Evolutionary conservation across 2,329 filamentous ascomycete genomes (phyloP).

Genomic region (Calonectria pauciramosa): DNA sequence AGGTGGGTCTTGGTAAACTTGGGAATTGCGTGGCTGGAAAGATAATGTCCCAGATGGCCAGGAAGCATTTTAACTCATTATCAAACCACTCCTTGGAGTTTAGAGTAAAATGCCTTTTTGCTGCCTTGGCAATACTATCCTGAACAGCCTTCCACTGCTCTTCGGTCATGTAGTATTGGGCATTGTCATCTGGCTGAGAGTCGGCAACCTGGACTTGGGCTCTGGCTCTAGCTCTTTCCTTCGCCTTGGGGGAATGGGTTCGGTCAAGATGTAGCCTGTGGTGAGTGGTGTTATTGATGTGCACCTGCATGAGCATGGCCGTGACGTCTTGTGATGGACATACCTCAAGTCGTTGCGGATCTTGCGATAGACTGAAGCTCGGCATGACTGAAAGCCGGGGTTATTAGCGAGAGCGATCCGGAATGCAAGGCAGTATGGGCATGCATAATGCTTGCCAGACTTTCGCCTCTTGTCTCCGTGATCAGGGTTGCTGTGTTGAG

Average conservation of each 20-base stretch:
- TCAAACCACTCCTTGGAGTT: not conserved
- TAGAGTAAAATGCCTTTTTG: not conserved
- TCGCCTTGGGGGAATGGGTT: not conserved
- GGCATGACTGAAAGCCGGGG: not conserved
- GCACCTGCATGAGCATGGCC: too few species aligned
- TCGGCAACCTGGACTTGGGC: not conserved
- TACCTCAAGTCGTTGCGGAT: not conserved
- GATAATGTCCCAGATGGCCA: slow-evolving; percentile 1
- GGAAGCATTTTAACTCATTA: not conserved
- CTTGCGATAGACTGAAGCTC: not conserved
- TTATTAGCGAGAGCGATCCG: not conserved
- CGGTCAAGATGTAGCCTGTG: not conserved
- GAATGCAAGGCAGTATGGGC: slow-evolving; percentile 10
- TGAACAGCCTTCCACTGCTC: not conserved
- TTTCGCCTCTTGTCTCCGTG: not conserved
- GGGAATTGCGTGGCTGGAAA: not conserved
- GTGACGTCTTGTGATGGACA: not conserved
- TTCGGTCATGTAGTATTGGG: not conserved
- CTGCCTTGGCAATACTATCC: not conserved
- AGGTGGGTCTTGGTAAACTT: not conserved
- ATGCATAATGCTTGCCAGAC: not conserved
- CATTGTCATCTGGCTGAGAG: not conserved
- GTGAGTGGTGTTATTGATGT: not conserved
- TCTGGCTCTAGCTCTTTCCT: too few species aligned
- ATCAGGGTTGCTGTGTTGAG: not conserved